Percentiles rank a stretch among this genome's conserved stretches.
phyloP scores from a whole-genome alignment of 208 protist species.

The Crithidia mellificae region DNA sequence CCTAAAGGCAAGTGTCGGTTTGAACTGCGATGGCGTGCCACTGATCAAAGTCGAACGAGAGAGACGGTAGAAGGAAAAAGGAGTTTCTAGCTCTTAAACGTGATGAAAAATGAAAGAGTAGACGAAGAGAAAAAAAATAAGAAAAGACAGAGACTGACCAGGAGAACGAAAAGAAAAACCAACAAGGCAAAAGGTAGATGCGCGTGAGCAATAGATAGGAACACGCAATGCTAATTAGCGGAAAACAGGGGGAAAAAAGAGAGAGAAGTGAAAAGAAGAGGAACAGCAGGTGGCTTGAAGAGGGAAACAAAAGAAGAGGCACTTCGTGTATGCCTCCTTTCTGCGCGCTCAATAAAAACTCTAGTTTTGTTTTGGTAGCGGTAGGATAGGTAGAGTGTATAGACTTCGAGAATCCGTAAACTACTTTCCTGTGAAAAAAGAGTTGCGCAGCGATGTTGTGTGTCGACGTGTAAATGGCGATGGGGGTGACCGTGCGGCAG shows the following conservation, averaged over 20 bases:
- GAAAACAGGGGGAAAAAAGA: not conserved
- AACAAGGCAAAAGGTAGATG: conserved; percentile 1
- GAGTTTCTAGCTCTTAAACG: not conserved
- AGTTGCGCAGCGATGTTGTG: no score
- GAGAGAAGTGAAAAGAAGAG: not conserved
- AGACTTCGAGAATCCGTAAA: not conserved
- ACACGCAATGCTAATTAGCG: not conserved
- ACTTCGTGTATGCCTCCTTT: conserved; percentile 1
- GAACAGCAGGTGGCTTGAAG: conserved; percentile 4
- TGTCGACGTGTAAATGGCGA: no score
- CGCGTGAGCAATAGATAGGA: not conserved
- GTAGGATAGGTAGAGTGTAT: conserved; percentile 1
- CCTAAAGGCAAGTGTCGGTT: no score
- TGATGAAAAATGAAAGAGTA: not conserved
- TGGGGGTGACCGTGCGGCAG: no score
- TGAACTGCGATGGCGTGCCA: not conserved
- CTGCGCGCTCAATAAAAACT: not conserved
- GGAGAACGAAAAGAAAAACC: conserved; percentile 11
- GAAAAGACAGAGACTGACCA: conserved; percentile 3
- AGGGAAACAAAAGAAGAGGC: conserved; percentile 9
- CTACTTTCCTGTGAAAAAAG: not conserved
- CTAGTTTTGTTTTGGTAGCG: not conserved
- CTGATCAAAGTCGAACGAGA: not conserved
- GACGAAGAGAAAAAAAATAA: no score
- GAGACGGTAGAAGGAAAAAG: not conserved